Evolutionary conservation across 2,329 filamentous ascomycete species (phyloP), one percentile per base, ranked within the genome.

Genomic region (Colletotrichum sublineola): DNA sequence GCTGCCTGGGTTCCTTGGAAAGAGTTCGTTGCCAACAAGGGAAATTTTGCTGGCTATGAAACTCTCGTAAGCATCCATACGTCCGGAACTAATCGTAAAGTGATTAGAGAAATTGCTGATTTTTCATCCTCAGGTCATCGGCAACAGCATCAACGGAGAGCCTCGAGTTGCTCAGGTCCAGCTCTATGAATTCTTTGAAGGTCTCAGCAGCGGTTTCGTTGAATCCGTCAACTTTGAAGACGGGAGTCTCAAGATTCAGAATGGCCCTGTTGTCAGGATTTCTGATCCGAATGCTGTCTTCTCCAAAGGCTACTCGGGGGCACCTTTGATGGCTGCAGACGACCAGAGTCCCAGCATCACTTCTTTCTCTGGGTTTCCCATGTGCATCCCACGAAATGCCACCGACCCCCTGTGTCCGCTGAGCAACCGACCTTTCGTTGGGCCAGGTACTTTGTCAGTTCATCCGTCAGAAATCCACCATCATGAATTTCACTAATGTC

Each of bases 341-440:
- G 85, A 86, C 66, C 79, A 83, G 68, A 87, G 82, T 70, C 86
- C 86, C 0, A 84, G 82, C 62, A 81, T 87, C 65, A 82, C 80
- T 2, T 82, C 84, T 1, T 87, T 86, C 76, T 84, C 83, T 15
- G 86, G 86, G 0, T 87, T 87, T 63, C 86, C 86, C 2, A 87
- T 87, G 85, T 88, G 86, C 68, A 83, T 87, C 24, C 85, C 84
- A 0, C 80, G 86, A 20, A 82, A 81, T 31, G 69, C 77, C 33
- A 79, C 78, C 1, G 81, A 83, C 38, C 78, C 81, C 0, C 74
- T 81, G 1, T 83, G 81, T 60, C 81, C 81, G 5, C 42, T 78
- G 6, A 77, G 75, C 33, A 81, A 83, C 65, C 76, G 81, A 1
- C 81, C 81, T 0, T 78, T 80, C 55, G 66, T 76, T 2, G 78